Conservation (phyloP, 495 filamentous ascomycete species). For the Bombardia bombarda region DNA sequence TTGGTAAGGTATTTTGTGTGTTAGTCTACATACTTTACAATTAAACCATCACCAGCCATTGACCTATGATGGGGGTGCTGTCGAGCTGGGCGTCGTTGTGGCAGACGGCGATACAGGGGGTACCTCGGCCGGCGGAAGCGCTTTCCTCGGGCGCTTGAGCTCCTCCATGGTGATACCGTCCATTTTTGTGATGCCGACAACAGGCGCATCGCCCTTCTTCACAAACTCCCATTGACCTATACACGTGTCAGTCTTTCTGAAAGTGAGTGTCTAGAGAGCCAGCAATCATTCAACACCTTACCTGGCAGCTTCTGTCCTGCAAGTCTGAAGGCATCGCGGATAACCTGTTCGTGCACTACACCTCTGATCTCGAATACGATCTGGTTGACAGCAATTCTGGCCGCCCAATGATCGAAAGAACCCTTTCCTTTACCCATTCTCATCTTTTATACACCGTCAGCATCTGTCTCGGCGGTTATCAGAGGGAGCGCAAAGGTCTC, state of each 20-base stretch:
- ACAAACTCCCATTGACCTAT: conserved; percentile 89
- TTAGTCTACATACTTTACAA: conserved; percentile 15
- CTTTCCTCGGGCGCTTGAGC: conserved; percentile 66
- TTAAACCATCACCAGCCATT: conserved; percentile 2
- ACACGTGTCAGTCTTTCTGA: conserved; percentile 19
- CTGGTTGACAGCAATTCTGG: conserved; percentile 76
- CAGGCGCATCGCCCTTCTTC: conserved; percentile 80
- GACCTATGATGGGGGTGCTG: conserved; percentile 17
- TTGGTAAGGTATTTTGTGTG: too few relatives aligned
- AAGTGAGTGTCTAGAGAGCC: too few relatives aligned
- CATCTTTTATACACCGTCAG: conserved; percentile 34
- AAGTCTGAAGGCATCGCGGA: conserved; percentile 86
- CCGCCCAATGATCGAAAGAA: conserved; percentile 92
- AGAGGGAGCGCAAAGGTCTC: conserved; percentile 10
- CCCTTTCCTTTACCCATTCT: conserved; percentile 99
- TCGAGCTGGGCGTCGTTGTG: conserved; percentile 6
- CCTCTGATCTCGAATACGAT: conserved; percentile 90
- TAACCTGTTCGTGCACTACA: conserved; percentile 87
- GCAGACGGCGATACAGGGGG: neutral
- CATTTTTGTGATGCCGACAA: conserved; percentile 92
- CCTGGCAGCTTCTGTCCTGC: conserved; percentile 94
- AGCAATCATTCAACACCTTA: conserved; percentile 32
- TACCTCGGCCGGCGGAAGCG: conserved; percentile 40
- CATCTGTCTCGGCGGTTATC: neutral
- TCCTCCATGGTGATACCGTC: conserved; percentile 72